A percentile compares a stretch with the other conserved stretches of the same genome.
phyloP scores from a whole-genome alignment of 202 grass and related monocot species.

The Schoenoplectus triqueter region DNA sequence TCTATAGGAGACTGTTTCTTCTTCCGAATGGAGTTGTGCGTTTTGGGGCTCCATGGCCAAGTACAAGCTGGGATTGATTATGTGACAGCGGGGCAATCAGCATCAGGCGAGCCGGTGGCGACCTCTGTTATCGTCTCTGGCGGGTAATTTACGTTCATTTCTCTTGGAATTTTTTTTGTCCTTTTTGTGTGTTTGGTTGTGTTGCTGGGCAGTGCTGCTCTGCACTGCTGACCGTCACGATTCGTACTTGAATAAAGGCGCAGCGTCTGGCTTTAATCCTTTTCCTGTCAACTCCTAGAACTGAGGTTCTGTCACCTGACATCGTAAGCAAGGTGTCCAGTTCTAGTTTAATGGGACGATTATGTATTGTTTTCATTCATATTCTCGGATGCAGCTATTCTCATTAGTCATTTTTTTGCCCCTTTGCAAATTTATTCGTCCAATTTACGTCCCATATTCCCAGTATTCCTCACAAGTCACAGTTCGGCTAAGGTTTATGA shows the following conservation, averaged over 20 bases:
- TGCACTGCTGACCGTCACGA: background rate
- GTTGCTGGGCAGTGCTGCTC: background rate
- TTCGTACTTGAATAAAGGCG: background rate
- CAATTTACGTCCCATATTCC: background rate
- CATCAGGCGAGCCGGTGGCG: conserved; percentile 82
- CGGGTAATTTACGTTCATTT: conserved; percentile 40
- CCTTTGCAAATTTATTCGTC: background rate
- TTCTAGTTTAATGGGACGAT: background rate
- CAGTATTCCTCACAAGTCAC: background rate
- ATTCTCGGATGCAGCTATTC: background rate
- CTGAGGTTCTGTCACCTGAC: background rate
- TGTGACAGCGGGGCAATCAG: conserved; percentile 49
- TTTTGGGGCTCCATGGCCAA: conserved; percentile 92
- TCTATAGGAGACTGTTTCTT: conserved; percentile 85
- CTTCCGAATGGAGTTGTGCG: conserved; percentile 91
- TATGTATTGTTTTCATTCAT: background rate
- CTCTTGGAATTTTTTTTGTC: background rate
- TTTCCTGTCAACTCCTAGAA: background rate
- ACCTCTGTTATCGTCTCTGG: conserved; percentile 95
- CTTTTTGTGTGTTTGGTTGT: background rate
- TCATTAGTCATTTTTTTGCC: background rate
- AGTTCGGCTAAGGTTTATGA: too few relatives aligned
- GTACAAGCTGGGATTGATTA: conserved; percentile 94
- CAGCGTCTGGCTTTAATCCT: background rate
- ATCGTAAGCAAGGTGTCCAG: background rate